A percentile compares a stretch with the other conserved stretches of the same genome.
These are phyloP conservation scores for Solanum hybrid DNA, from an alignment of 305 asterid genomes.

Conservation along the genomic window DNA sequence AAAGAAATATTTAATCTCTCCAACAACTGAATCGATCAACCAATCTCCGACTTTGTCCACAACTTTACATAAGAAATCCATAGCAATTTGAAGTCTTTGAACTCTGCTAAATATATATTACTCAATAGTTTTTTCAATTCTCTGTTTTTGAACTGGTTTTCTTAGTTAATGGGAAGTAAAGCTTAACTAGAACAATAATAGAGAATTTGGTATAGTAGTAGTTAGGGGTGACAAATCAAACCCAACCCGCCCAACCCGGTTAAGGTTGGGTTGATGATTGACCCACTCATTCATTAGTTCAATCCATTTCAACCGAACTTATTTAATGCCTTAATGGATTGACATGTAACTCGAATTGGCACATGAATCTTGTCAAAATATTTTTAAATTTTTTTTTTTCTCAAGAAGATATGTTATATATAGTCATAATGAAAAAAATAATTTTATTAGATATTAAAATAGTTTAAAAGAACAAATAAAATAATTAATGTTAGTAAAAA, in stretches of 20 bases:
- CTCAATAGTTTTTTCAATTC: neutral
- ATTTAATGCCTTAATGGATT: too few relatives aligned
- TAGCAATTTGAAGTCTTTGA: neutral
- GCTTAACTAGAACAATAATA: neutral
- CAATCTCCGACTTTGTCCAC: neutral
- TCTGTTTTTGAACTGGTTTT: neutral
- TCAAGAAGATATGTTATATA: too few relatives aligned
- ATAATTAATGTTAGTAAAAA: too few relatives aligned
- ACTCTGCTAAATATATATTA: neutral
- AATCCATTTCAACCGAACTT: too few relatives aligned
- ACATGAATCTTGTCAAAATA: too few relatives aligned
- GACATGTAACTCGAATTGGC: too few relatives aligned
- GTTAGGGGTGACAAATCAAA: neutral
- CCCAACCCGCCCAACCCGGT: neutral
- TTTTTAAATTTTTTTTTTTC: too few relatives aligned
- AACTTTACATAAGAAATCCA: neutral
- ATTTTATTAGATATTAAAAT: neutral
- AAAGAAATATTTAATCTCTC: neutral
- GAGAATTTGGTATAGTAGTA: neutral
- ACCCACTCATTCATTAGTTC: neutral
- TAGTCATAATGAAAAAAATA: too few relatives aligned
- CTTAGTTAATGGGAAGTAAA: neutral
- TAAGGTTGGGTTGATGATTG: neutral
- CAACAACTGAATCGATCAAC: neutral
- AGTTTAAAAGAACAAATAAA: too few relatives aligned